Conservation (phyloP, 1,284 basidiomycete genomes). For the Gymnopus androsaceus region DNA sequence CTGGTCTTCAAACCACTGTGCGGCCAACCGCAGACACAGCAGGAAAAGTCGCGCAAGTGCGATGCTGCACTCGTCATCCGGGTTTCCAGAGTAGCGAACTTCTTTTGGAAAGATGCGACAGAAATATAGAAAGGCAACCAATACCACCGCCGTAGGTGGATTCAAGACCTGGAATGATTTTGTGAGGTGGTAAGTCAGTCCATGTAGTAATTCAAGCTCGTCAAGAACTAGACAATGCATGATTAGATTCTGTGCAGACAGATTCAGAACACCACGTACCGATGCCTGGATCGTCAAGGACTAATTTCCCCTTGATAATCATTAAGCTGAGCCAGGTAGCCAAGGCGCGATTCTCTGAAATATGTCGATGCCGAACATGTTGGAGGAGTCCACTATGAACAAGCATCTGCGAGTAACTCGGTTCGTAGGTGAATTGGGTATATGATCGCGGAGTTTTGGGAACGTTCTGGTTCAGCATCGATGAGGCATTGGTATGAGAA, state of each 20-base stretch:
- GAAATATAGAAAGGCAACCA: conserved; percentile 3
- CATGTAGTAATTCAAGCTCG: background rate
- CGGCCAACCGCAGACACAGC: background rate
- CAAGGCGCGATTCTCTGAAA: background rate
- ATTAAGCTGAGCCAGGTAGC: conserved; percentile 2
- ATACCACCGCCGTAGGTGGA: background rate
- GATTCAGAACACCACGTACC: background rate
- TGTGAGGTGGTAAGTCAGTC: background rate
- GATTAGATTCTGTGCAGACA: background rate
- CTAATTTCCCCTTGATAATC: background rate
- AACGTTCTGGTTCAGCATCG: background rate
- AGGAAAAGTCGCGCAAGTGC: background rate
- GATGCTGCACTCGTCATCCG: background rate
- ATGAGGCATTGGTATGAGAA: background rate
- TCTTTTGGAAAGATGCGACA: background rate
- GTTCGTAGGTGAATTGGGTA: background rate
- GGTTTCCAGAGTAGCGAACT: background rate
- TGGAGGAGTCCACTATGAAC: background rate
- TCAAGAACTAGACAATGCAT: background rate
- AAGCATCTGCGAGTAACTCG: background rate
- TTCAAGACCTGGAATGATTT: conserved; percentile 4
- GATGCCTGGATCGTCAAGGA: background rate
- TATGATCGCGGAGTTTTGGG: background rate
- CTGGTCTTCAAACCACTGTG: conserved; percentile 1
- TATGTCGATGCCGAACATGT: background rate